These are phyloP conservation scores for Aureobasidium leucospermi DNA, from an alignment of 2,329 filamentous ascomycete species.

Conservation along the genomic window DNA sequence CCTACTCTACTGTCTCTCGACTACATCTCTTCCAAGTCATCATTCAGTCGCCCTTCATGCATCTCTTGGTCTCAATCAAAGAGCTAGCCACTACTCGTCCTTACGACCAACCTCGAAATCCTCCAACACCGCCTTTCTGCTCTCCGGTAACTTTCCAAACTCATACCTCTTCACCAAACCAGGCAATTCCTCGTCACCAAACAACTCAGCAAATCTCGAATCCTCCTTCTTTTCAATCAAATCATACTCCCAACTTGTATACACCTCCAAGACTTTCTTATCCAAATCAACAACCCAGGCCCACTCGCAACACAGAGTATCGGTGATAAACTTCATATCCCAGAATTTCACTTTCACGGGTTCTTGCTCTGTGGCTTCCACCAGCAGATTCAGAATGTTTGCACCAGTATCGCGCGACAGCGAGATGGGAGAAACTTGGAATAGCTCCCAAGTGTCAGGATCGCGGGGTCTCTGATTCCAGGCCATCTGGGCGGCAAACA, in stretches of 20 bases:
- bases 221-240: background rate
- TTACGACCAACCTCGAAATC: background rate
- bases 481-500: too few species aligned
- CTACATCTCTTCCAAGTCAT: too few species aligned
- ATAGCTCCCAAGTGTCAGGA: too few species aligned
- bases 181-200: background rate
- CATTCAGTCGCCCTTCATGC: too few species aligned
- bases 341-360: conserved; percentile 8
- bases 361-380: background rate
- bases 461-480: too few species aligned
- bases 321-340: conserved; percentile 19
- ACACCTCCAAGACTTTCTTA: conserved; percentile 15
- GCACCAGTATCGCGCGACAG: conserved; percentile 12
- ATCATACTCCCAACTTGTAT: background rate
- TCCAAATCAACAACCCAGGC: conserved; percentile 25
- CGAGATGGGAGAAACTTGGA: background rate
- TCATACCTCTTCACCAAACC: background rate
- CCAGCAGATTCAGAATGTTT: background rate
- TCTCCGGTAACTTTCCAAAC: background rate
- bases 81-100: too few species aligned
- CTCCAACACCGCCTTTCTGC: background rate
- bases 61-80: too few species aligned
- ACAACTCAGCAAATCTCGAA: background rate
- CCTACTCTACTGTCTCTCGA: too few species aligned
- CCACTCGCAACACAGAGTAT: conserved; percentile 22